Percentiles rank a stretch among this genome's conserved stretches.
Conservation (phyloP, 495 filamentous ascomycete genomes). For the Penicillium maclennaniae region DNA sequence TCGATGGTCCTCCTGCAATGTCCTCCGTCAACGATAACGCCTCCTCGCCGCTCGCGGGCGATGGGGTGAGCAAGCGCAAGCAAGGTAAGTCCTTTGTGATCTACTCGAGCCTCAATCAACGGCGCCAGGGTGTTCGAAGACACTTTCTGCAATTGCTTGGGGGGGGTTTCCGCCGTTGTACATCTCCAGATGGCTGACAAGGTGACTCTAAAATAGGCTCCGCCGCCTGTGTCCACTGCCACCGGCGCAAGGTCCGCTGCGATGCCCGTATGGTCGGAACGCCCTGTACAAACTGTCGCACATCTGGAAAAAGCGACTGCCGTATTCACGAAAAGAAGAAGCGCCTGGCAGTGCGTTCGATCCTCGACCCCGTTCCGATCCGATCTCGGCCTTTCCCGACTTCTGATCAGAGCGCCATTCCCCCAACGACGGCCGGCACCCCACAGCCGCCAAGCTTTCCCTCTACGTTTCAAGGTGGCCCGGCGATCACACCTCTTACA, state of each 20-base stretch:
- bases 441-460: conserved; percentile 29
- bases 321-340: conserved; percentile 50
- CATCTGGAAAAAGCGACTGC: conserved; percentile 44
- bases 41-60: conserved; percentile 26
- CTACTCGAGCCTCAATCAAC: background rate
- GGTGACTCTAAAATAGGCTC: conserved; percentile 32
- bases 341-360: conserved; percentile 42
- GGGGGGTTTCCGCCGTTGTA: background rate
- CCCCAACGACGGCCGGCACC: conserved; percentile 18
- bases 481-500: conserved; percentile 18
- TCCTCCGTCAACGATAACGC: conserved; percentile 32
- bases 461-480: conserved; percentile 25
- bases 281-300: conserved; percentile 46
- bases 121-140: background rate
- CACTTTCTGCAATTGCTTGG: background rate
- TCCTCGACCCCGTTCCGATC: conserved; percentile 48
- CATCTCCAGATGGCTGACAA: conserved; percentile 7
- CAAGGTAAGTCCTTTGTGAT: conserved; percentile 22
- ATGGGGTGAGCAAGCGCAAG: conserved; percentile 36
- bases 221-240: conserved; percentile 46
- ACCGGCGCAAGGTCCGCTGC: conserved; percentile 48
- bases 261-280: conserved; percentile 44
- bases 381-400: conserved; percentile 39
- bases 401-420: conserved; percentile 24
- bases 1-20: conserved; percentile 30